These are phyloP conservation scores for Beauveria rudraprayagi DNA, from an alignment of 2,329 filamentous ascomycete genomes.

Conservation along the genomic window DNA sequence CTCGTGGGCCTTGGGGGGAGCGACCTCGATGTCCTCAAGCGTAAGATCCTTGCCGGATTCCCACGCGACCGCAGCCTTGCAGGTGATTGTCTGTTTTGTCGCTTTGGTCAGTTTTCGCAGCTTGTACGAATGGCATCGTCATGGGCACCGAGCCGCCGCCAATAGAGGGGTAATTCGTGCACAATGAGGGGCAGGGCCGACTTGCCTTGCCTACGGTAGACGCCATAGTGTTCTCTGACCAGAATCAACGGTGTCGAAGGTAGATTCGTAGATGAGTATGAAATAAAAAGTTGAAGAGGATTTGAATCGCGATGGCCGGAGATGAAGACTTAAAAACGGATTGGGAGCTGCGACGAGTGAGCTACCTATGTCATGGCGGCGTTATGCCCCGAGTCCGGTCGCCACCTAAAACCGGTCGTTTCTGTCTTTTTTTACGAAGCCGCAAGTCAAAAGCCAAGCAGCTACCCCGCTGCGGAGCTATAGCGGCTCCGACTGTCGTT, in stretches of 20 bases:
- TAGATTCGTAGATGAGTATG: not conserved
- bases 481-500: not conserved
- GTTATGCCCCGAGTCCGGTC: slow-evolving; percentile 7
- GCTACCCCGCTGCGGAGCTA: slow-evolving; percentile 11
- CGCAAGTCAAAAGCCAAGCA: not conserved
- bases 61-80: slow-evolving; percentile 97
- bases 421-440: not conserved
- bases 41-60: slow-evolving; percentile 83
- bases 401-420: not conserved
- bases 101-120: not conserved
- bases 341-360: not conserved
- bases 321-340: not conserved
- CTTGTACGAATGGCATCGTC: not conserved
- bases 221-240: slow-evolving; percentile 31
- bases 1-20: slow-evolving; percentile 81
- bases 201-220: slow-evolving; percentile 45
- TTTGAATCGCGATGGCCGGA: not conserved
- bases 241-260: not conserved
- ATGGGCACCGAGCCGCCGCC: not conserved
- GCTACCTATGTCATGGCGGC: slow-evolving; percentile 7
- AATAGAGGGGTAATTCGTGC: slow-evolving; percentile 17
- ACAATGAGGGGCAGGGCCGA: slow-evolving; percentile 15
- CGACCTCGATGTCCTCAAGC: slow-evolving; percentile 89
- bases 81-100: slow-evolving; percentile 69
- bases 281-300: not conserved